Evolutionary conservation across 345 rosid genomes (phyloP), one percentile per base, ranked within the genome.

Genomic region (Salix koriyanagi): DNA sequence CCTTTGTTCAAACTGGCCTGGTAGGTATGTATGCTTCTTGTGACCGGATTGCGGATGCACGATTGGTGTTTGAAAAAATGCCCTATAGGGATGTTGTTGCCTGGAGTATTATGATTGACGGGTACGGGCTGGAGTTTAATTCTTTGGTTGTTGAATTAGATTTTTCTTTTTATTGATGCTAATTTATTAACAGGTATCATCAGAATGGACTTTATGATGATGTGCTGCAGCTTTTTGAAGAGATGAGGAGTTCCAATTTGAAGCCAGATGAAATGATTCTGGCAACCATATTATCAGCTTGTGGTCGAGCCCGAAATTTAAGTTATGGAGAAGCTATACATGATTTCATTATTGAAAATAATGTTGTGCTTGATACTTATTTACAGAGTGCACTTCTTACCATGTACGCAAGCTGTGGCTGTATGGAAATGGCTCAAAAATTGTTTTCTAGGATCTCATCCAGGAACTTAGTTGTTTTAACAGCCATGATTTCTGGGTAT

Each of bases 151-250:
- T 26, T 32, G 61, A 41, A 36, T n/a, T 44, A 7, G 44, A 68
- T 11, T 12, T 25, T 3, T 41, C 44, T 66, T 74, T 75, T 69
- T 68, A 44, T 23, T 65, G 78, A 65, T 54, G 26, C 58, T 67
- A 65, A 10, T 58, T 69, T 77, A 34, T 44, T 26, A 19, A 75
- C 83, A 85, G 97, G 75, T 90, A 85, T 80, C 86, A 84, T 56
- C 85, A 83, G 62, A 73, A 18, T 56, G 89, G 85, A 9, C 84
- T 70, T 75, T 78, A 87, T 71, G 84, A 87, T 44, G 87, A 87
- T 70, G 92, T 84, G 7, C 76, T 89, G 71, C 70, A 77, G 79
- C 89, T 92, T 70, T 91, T 90, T 75, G 95, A 92, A 77, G 92
- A 87, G 83, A 90, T 92, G 93, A 85, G 56, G 76, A 72, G 25